Base-by-base conservation (phyloP, 2,329 filamentous ascomycete species). In the Ceratocystis alfenasii region DNA sequence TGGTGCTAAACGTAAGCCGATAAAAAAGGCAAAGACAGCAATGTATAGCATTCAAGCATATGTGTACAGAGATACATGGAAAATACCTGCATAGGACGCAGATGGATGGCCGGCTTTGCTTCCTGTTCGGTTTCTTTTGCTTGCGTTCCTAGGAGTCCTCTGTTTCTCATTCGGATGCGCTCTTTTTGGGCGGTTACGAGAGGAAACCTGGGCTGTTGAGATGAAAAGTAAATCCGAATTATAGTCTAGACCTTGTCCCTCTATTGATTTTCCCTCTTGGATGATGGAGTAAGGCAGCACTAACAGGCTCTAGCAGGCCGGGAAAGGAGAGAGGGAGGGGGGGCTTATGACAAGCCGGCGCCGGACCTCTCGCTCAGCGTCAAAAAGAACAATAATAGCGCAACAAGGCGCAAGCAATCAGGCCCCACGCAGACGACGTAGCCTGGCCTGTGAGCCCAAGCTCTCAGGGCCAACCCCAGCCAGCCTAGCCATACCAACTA, bases 341-440 rank as follows among this genome's bases (percentile, higher is more conserved):
- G 36, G 36, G n/a, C 46, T 20, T 22, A 17, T 48, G 46, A 20
- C 8, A 48, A 48, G 46, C 46, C 46, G 46, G 46, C 17, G 46
- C 17, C 46, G 46, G 46, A 48, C 6, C 15, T n/a, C 46, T 22
- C 46, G 17, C 17, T 22, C 46, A 22, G 17, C 46, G 50, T 15
- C 50, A 20, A 15, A 55, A 25, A 55, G 50, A 28, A 55, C 20
- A 55, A 55, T 55, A 55, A 55, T 55, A 55, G 50, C 50, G 50
- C 50, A 55, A 55, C 50, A 55, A 25, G 50, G 50, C 50, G 50
- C 50, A 55, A 30, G 50, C 50, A 20, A 22, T 17, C 48, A n/a
- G n/a, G 25, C 25, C 20, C 25, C 22, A 55, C 50, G 25, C 50
- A 55, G 25, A 55, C 50, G 25, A 28, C 50, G 25, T 28, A 28